Conservation (phyloP, 1,139 yeast genomes). For the Scheffersomyces illinoinensis region DNA sequence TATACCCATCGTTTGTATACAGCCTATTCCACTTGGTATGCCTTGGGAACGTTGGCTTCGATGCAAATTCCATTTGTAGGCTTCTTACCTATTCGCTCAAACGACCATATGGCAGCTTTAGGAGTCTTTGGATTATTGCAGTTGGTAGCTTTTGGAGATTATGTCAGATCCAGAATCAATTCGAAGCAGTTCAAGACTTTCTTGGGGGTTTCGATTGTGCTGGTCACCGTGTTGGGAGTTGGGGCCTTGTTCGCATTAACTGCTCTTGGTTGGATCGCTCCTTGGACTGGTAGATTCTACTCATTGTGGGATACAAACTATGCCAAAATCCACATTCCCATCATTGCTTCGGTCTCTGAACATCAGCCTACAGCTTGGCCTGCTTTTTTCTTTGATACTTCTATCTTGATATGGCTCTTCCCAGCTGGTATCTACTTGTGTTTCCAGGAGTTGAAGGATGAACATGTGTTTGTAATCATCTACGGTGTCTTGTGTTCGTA, state of each 20-base stretch:
- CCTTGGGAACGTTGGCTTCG: conserved; percentile 92
- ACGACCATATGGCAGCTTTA: conserved; percentile 97
- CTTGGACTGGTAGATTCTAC: conserved; percentile 99
- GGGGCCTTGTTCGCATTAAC: conserved; percentile 78
- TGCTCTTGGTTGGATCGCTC: conserved; percentile 91
- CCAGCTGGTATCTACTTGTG: conserved; percentile 95
- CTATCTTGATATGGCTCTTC: conserved; percentile 93
- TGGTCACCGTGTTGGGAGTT: conserved; percentile 63
- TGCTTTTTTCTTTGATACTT: conserved; percentile 91
- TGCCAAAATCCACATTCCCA: conserved; percentile 97
- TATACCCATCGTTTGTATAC: conserved; percentile 81
- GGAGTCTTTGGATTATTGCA: conserved; percentile 97
- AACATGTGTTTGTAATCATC: conserved; percentile 88
- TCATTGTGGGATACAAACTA: conserved; percentile 97
- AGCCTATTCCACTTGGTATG: conserved; percentile 95
- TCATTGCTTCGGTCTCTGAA: conserved; percentile 97
- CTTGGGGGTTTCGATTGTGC: conserved; percentile 58
- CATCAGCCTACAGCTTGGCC: conserved; percentile 99
- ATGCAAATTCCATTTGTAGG: conserved; percentile 99
- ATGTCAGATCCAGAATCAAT: conserved; percentile 73
- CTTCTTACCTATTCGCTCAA: conserved; percentile 91
- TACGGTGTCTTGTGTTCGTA: conserved; percentile 91
- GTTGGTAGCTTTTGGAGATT: conserved; percentile 84
- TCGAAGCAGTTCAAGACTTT: conserved; percentile 74
- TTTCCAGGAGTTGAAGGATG: conserved; percentile 87